phyloP scores from a whole-genome alignment of 108 stramenopile species.

The Fragilaria radians region DNA sequence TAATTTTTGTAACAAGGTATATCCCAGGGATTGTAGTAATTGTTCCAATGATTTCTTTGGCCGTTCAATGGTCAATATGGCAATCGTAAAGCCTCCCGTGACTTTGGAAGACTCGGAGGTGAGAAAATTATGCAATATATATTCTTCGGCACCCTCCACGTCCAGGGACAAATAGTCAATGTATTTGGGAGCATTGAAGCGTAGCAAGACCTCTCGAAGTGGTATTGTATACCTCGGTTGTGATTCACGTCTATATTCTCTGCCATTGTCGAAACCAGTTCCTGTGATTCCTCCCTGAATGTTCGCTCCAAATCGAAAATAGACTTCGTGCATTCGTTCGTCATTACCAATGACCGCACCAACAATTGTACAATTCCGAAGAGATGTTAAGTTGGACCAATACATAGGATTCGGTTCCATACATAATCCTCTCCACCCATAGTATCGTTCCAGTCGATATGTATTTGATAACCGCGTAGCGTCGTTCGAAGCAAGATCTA shows the following conservation, averaged over 20 bases:
- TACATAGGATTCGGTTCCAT: conserved; percentile 17
- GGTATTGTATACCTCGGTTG: conserved; percentile 5
- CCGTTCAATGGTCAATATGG: conserved; percentile 18
- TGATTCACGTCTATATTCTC: background rate
- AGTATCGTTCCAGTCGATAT: conserved; percentile 2
- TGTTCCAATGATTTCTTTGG: conserved; percentile 2
- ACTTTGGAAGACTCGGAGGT: conserved; percentile 3
- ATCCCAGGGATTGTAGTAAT: conserved; percentile 4
- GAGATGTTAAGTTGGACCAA: conserved; percentile 3
- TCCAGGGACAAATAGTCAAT: conserved; percentile 16
- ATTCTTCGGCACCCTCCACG: conserved; percentile 19
- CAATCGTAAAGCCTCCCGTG: too few relatives aligned
- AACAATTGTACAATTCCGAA: conserved; percentile 11
- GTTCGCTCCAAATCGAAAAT: background rate
- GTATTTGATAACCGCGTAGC: conserved; percentile 12
- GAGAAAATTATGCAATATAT: conserved; percentile 10
- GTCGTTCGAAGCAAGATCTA: conserved; percentile 17
- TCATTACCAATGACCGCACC: conserved; percentile 16
- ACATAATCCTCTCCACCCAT: conserved; percentile 11
- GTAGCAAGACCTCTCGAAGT: conserved; percentile 1
- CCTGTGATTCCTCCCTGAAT: background rate
- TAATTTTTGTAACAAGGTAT: conserved; percentile 2
- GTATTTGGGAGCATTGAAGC: conserved; percentile 7
- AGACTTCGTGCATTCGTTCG: conserved; percentile 1
- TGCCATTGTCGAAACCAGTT: too few relatives aligned